Percentiles rank a stretch among this genome's conserved stretches.
phyloP scores from a whole-genome alignment of 2,329 filamentous ascomycete species.

The Neodidymelliopsis sp. region DNA sequence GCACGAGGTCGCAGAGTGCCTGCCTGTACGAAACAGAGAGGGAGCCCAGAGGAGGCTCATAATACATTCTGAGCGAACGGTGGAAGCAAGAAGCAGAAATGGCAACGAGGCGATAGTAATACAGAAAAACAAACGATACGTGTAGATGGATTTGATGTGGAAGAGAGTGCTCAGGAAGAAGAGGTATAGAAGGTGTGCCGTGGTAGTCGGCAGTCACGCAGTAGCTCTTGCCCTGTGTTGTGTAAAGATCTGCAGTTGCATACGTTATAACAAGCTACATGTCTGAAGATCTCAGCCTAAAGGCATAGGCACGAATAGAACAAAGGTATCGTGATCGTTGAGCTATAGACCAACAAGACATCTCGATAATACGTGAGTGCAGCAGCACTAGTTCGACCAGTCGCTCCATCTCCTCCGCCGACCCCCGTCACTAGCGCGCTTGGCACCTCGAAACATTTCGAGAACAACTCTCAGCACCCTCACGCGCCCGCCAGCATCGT shows the following conservation, averaged over 20 bases:
- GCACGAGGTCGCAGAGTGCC: constrained; percentile 17
- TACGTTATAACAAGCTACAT: too few species aligned
- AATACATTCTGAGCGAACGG: constrained; percentile 7
- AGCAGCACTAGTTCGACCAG: background rate
- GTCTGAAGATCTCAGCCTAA: too few species aligned
- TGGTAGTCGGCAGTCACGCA: background rate
- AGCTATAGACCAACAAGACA: background rate
- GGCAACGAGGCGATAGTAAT: background rate
- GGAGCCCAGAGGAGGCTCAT: constrained; percentile 15
- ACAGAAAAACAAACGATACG: too few species aligned
- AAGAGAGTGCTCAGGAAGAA: too few species aligned
- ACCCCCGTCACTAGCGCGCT: constrained; percentile 16
- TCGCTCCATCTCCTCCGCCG: background rate
- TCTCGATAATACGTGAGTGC: background rate
- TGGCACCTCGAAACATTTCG: constrained; percentile 16
- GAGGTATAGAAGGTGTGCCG: too few species aligned
- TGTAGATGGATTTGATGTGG: too few species aligned
- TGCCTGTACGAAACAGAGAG: constrained; percentile 17
- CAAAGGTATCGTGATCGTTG: too few species aligned
- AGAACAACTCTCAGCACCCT: constrained; percentile 2
- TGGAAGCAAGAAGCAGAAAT: background rate
- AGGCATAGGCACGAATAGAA: too few species aligned
- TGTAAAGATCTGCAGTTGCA: background rate
- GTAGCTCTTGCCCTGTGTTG: background rate
- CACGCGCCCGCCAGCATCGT: constrained; percentile 16